Percentiles rank a stretch among this genome's conserved stretches.
phyloP scores from a whole-genome alignment of 2,329 filamentous ascomycete genomes.

The Juglanconis sp. region DNA sequence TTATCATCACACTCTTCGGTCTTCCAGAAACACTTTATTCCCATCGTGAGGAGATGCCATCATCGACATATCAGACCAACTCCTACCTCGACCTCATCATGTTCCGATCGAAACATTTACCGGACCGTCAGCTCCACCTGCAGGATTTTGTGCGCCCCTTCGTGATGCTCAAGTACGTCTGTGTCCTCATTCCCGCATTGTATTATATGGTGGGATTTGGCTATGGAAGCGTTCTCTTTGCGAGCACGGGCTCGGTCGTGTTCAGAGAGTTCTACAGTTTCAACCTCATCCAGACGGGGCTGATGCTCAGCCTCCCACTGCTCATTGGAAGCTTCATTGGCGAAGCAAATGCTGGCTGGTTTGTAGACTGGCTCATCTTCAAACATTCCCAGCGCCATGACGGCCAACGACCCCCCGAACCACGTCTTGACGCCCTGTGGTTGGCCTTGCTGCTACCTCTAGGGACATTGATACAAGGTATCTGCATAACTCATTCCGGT shows the following conservation, averaged over 20 bases:
- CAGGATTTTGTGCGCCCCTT: constrained; percentile 22
- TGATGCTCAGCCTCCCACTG: constrained; percentile 25
- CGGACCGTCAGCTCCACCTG: constrained; percentile 5
- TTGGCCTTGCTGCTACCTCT: constrained; percentile 25
- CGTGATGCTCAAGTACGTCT: constrained; percentile 22
- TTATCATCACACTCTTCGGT: constrained; percentile 22
- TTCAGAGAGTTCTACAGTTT: constrained; percentile 24
- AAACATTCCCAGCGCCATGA: constrained; percentile 25
- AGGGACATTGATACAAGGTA: constrained; percentile 25
- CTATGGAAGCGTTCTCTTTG: constrained; percentile 26
- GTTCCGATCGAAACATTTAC: constrained; percentile 8
- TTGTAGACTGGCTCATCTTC: constrained; percentile 28
- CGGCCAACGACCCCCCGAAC: constrained; percentile 28
- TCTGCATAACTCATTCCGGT: constrained; percentile 27
- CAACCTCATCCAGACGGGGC: constrained; percentile 23
- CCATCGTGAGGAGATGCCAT: constrained; percentile 1
- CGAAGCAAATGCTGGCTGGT: constrained; percentile 25
- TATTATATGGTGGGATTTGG: constrained; percentile 25
- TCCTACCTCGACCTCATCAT: constrained; percentile 10
- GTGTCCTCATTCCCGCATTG: constrained; percentile 21
- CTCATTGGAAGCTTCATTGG: constrained; percentile 25
- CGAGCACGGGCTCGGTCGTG: constrained; percentile 21
- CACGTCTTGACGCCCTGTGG: constrained; percentile 30
- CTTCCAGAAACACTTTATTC: constrained; percentile 28
- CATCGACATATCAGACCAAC: not conserved